Evolutionary conservation across 2,329 filamentous ascomycete genomes (phyloP), one percentile per base, ranked within the genome.

Genomic region (Didymella pinodella): DNA sequence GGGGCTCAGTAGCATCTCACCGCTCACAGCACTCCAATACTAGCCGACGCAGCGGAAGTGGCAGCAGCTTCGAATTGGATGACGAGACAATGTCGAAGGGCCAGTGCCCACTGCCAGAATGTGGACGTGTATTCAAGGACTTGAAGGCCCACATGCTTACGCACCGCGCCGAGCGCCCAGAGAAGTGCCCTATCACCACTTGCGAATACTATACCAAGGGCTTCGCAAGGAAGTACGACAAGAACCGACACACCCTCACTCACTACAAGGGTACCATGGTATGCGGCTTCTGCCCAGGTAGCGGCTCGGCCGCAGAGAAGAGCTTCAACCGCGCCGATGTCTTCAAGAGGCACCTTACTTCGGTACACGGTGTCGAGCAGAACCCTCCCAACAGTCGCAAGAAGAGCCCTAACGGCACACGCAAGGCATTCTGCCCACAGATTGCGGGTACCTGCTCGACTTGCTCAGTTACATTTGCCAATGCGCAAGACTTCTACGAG

Each of bases 251-350:
- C 77, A 96, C 93, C 5, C 79, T 97, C 63, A 97, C 93, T 5
- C 93, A 97, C 77, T 97, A 97, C 85, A 97, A 97, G 80, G 93
- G 93, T 40, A 97, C 91, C 48, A 97, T 97, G 93, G 92, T 97
- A 25, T 97, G 93, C 74, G 93, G 92, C 29, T 97, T 97, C 81
- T 97, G 93, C 71, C 92, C 93, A 1, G 92, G 92, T 32, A 92
- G 91, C 28, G 93, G 93, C 4, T 94, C 92, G 4, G 86, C 92
- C 7, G 90, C 90, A 1, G 93, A 97, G 79, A 97, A 97, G 85
- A 94, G 91, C 65, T 97, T 97, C 76, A 97, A 97, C 81, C 88
- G 93, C 56, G 93, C 93, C 58, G 93, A 97, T 67, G 93, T 97
- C 62, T 97, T 97, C 85, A 97, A 97, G 85, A 86, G 93, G 62